Base-by-base conservation (phyloP, 768 basidiomycete genomes). In the Leccinum longicurvipes region DNA sequence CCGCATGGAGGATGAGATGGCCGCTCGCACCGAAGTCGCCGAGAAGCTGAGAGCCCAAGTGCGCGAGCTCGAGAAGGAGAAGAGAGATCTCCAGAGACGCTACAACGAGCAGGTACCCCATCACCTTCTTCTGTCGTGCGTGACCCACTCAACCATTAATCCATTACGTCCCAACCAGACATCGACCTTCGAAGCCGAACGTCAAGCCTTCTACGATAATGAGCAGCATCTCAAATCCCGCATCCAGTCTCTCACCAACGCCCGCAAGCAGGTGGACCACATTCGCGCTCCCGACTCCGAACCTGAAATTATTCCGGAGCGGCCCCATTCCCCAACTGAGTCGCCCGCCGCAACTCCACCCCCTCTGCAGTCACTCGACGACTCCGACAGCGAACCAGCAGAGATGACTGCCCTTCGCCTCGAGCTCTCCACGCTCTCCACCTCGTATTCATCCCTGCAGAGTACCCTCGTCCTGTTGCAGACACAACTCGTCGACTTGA, bases 191-290 rank as follows among this genome's bases (percentile, higher is more conserved):
- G 93, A 96, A 66, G 89, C 91, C 8, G 93, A 96, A 72, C 87
- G 93, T 31, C 91, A 94, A 69, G 82, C 91, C 15, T 90, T 93
- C 71, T 93, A 93, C 66, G 93, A 95, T 72, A 93, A 91, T 65
- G 93, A 96, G 65, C 89, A 94, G 67, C 92, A 93, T 71, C 85
- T 94, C 60, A 93, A 93, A 72, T 89, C 89, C 45, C 89, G 91
- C 57, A 93, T 95, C 50, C 86, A 89, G 66, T 89, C 87, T 8
- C 82, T 93, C 36, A 76, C 81, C 7, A 83, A 90, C 59, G 78
- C 82, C 44, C 82, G 85, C 56, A 88, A 80, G 67, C 80, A 82
- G 50, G 69, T 73, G 9, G 79, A 82, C 54, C 66, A 63, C 7
- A 62, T 71, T 17, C 62, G 73, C 41, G 60, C 74, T 31, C 60